phyloP scores from a whole-genome alignment of 352 stramenopile genomes.

The Plasmopara viticola region DNA sequence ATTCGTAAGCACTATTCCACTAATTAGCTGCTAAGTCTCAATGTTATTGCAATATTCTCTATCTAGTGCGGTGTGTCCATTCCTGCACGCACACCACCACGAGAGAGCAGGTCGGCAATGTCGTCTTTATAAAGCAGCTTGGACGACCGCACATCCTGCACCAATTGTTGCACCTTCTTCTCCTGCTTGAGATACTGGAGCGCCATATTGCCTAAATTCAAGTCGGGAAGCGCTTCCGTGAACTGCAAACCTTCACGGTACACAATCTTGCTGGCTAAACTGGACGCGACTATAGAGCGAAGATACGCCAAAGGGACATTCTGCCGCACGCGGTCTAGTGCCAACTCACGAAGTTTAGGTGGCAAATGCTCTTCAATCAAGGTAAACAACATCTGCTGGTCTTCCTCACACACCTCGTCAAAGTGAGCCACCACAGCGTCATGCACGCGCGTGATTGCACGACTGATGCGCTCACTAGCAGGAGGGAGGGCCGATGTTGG shows the following conservation, averaged over 20 bases:
- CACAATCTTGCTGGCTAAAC: constrained; percentile 95
- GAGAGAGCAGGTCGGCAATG: constrained; percentile 68
- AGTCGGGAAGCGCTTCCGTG: constrained; percentile 88
- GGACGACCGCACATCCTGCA: constrained; percentile 54
- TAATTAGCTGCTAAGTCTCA: too few species aligned
- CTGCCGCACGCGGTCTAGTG: constrained; percentile 89
- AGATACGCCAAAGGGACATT: constrained; percentile 94
- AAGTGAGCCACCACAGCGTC: constrained; percentile 92
- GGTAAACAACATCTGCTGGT: constrained; percentile 75
- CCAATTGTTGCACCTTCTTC: constrained; percentile 88
- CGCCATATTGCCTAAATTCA: constrained; percentile 89
- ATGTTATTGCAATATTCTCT: too few species aligned
- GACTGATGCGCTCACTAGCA: constrained; percentile 93
- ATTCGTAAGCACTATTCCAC: too few species aligned
- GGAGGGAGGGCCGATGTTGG: constrained; percentile 80
- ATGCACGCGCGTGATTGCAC: constrained; percentile 93
- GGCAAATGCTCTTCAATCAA: constrained; percentile 91
- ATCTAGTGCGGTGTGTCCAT: constrained; percentile 18
- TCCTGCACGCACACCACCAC: constrained; percentile 68
- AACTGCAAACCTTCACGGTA: constrained; percentile 97
- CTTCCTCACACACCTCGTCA: constrained; percentile 83
- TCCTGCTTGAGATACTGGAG: constrained; percentile 93
- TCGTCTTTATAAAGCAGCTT: constrained; percentile 48
- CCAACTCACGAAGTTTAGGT: constrained; percentile 89
- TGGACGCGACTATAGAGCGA: constrained; percentile 94